A percentile compares a stretch with the other conserved stretches of the same genome.
phyloP scores from a whole-genome alignment of 2,329 filamentous ascomycete genomes.

The Sporothrix brunneoviolacea region DNA sequence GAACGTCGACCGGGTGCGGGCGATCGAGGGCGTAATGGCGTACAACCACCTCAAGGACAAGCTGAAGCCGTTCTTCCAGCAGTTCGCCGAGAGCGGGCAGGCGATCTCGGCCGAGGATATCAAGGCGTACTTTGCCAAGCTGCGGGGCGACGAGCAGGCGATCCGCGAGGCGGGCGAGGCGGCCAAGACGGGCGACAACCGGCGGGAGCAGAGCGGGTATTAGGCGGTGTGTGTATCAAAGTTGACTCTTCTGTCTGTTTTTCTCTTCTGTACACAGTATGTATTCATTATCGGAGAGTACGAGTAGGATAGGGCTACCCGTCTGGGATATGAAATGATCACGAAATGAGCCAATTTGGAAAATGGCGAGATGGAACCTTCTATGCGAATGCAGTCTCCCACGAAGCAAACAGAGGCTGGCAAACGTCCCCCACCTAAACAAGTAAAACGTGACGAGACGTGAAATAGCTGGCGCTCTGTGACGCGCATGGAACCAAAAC shows the following conservation, averaged over 20 bases:
- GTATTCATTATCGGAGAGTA: no score
- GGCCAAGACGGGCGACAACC: constrained; percentile 35
- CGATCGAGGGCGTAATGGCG: constrained; percentile 95
- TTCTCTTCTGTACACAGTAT: constrained; percentile 11
- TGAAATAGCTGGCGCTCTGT: no score
- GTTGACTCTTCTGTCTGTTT: not conserved
- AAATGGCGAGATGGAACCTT: no score
- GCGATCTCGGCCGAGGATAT: constrained; percentile 92
- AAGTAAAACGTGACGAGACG: no score
- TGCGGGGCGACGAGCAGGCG: constrained; percentile 77
- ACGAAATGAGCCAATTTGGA: no score
- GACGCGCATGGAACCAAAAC: no score
- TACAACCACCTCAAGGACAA: constrained; percentile 96
- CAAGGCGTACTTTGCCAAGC: constrained; percentile 90
- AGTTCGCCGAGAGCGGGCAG: constrained; percentile 85
- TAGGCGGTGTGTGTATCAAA: constrained; percentile 20
- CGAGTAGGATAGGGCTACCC: no score
- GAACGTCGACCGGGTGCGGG: constrained; percentile 85
- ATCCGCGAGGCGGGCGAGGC: constrained; percentile 57
- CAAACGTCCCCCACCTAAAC: no score
- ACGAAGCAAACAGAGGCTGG: no score
- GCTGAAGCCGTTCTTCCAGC: constrained; percentile 87
- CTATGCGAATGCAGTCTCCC: no score
- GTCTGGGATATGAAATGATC: no score
- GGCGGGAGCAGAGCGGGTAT: constrained; percentile 49